Base-by-base conservation (phyloP, 2,329 filamentous ascomycete species). In the Xylaria sp. region DNA sequence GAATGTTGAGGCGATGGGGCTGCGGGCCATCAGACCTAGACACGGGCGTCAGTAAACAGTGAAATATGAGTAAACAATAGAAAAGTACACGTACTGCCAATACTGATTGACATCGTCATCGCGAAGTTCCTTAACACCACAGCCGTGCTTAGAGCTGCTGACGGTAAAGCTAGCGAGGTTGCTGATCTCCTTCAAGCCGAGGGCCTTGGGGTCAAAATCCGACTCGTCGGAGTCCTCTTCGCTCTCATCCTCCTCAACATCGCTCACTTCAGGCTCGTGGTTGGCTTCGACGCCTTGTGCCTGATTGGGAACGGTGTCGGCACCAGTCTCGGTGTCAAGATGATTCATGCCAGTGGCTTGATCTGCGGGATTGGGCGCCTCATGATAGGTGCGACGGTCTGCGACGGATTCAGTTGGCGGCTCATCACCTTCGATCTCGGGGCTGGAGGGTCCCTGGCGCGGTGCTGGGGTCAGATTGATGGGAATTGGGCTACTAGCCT, bases 161-260 rank as follows among this genome's bases (percentile, higher is more conserved):
- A 93, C 90, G 9, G 89, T 92, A 79, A 91, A 93, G 65, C 87
- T 89, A 37, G 89, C 90, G 18, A 94, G 80, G 63, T 91, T 92
- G 67, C 88, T 91, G 71, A 94, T 93, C 71, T 94, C 91, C 72
- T 92, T 92, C 63, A 93, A 78, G 49, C 86, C 80, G 9, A 80
- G 71, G 16, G 79, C 79, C 16, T 79, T 75, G 11, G 84, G 77
- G 58, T 86, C 79, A 55, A 86, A 82, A 0, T 72, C 69, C 3
- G 34, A 8, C 23, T 50, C 48, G 19, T 75, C 75, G 35, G 77
- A 74, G 5, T 74, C 72, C 2, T 73, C 73, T 4, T 64, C 72
- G 10, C 72, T 71, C 0, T 75, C 76, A 10, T 13, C 57, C 6
- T 62, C 60, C 2, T 35, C 57, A 30, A 47, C 60, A 9, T 74